These are phyloP conservation scores for Solanum lignicaule DNA, from an alignment of 257 asterid genomes.

Conservation along the genomic window DNA sequence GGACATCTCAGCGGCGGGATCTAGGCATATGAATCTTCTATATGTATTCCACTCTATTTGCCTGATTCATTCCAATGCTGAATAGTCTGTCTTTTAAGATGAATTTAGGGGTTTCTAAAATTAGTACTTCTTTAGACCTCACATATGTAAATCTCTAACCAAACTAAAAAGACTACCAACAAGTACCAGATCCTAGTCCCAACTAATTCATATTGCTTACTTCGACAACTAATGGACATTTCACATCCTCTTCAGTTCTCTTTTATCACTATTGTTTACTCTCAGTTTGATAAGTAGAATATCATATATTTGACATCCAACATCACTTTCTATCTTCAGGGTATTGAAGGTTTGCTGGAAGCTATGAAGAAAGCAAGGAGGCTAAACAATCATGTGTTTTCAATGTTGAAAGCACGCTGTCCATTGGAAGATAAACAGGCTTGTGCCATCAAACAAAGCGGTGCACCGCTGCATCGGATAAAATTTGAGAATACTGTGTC, in stretches of 20 bases:
- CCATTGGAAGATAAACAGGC: constrained; percentile 98
- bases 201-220: background rate
- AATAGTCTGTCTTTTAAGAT: background rate
- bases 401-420: constrained; percentile 91
- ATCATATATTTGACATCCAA: background rate
- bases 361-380: constrained; percentile 95
- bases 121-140: background rate
- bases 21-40: background rate
- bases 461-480: constrained; percentile 79
- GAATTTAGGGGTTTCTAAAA: background rate
- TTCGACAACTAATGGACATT: background rate
- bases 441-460: constrained; percentile 92
- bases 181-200: background rate
- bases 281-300: background rate
- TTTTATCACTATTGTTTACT: background rate
- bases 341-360: constrained; percentile 53
- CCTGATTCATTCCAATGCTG: background rate
- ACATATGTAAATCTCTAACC: background rate
- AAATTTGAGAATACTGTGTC: constrained; percentile 91
- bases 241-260: background rate
- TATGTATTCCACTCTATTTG: background rate
- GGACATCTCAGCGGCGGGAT: too few species aligned
- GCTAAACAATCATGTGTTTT: constrained; percentile 73
- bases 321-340: constrained; percentile 23
- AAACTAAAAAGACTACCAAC: background rate